Conservation (phyloP, 495 filamentous ascomycete genomes). For the Hypoxylon fuscum region DNA sequence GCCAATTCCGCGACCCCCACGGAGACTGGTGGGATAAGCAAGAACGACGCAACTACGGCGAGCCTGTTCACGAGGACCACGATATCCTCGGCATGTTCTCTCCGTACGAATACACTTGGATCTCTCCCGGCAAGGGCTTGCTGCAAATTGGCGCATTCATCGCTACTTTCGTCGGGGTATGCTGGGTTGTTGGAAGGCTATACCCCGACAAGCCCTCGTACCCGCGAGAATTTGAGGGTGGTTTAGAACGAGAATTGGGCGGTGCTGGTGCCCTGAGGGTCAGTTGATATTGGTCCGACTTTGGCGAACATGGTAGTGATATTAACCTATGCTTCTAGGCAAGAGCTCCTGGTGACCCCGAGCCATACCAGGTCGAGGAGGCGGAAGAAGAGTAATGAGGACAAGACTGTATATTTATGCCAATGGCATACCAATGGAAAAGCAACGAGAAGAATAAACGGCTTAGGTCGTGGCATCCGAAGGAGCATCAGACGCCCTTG, state of each 20-base stretch:
- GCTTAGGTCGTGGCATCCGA: background rate
- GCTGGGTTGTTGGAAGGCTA: conserved; percentile 70
- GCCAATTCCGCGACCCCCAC: conserved; percentile 89
- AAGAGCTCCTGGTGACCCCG: conserved; percentile 52
- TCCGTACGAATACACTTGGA: conserved; percentile 88
- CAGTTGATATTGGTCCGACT: conserved; percentile 43
- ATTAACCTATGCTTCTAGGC: conserved; percentile 45
- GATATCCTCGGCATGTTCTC: conserved; percentile 93
- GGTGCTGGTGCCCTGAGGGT: conserved; percentile 65
- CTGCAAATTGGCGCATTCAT: conserved; percentile 81
- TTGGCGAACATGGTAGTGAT: background rate
- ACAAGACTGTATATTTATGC: too few species aligned
- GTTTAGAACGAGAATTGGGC: conserved; percentile 86
- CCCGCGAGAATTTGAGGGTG: conserved; percentile 82
- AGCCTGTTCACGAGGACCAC: conserved; percentile 96
- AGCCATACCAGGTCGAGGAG: conserved; percentile 47
- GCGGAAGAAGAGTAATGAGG: conserved; percentile 30
- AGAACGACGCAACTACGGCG: conserved; percentile 93
- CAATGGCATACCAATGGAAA: background rate
- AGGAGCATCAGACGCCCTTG: background rate
- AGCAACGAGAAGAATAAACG: background rate
- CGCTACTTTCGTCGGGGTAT: conserved; percentile 71
- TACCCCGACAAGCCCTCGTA: conserved; percentile 88
- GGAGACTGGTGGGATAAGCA: conserved; percentile 98
- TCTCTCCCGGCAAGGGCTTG: conserved; percentile 73